phyloP scores from a whole-genome alignment of 2,329 filamentous ascomycete species.

The Fusarium incarnatum region DNA sequence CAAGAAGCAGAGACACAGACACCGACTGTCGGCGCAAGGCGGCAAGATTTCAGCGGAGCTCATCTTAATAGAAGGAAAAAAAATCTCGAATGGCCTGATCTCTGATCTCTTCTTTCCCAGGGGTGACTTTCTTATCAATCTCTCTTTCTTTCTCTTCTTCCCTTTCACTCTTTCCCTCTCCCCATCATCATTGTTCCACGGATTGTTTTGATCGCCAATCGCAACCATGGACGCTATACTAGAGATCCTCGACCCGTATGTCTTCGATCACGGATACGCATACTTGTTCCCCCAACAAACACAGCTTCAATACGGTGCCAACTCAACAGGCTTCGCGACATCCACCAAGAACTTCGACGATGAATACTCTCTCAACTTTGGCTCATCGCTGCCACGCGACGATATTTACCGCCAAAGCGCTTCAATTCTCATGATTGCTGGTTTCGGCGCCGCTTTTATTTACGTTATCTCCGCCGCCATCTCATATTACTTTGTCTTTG shows the following conservation, averaged over 20 bases:
- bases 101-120: background rate
- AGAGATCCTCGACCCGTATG: constrained; percentile 56
- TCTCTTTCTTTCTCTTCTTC: background rate
- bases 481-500: constrained; percentile 77
- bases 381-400: constrained; percentile 55
- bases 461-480: constrained; percentile 78
- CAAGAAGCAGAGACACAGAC: background rate
- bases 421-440: constrained; percentile 55
- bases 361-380: constrained; percentile 35
- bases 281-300: constrained; percentile 50
- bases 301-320: constrained; percentile 25
- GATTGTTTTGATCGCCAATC: background rate
- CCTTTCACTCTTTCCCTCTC: no score
- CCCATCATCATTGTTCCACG: background rate
- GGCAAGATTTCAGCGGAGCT: constrained; percentile 28
- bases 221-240: constrained; percentile 54
- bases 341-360: constrained; percentile 26
- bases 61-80: constrained; percentile 24
- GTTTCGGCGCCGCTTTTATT: constrained; percentile 52
- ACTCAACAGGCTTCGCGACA: constrained; percentile 31
- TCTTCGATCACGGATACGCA: constrained; percentile 56
- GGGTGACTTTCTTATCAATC: constrained; percentile 19
- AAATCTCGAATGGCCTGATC: constrained; percentile 23
- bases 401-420: constrained; percentile 55
- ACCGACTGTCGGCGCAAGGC: constrained; percentile 16